phyloP scores from a whole-genome alignment of 225 moss, liverwort and hornwort species.

The Marchantia paleacea region DNA sequence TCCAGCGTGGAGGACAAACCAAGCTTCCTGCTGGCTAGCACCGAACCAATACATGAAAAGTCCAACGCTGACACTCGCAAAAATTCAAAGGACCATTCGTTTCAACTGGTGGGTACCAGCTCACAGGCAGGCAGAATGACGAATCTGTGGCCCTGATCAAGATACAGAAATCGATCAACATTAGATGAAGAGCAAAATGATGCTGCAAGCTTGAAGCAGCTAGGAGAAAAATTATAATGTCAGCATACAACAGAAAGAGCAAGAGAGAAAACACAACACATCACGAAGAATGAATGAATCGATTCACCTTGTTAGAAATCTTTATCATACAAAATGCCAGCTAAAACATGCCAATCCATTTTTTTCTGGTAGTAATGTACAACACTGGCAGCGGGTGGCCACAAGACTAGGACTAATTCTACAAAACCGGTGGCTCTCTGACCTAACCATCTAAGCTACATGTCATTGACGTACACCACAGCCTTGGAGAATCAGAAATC shows the following conservation, averaged over 20 bases:
- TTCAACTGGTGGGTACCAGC: too few relatives aligned
- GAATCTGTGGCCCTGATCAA: too few relatives aligned
- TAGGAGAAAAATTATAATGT: too few relatives aligned
- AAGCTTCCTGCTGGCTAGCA: too few relatives aligned
- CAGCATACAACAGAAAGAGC: background rate
- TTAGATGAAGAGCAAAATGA: too few relatives aligned
- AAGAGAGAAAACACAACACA: background rate
- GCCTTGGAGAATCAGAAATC: background rate
- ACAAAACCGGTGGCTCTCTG: slow-evolving; percentile 6
- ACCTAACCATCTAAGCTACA: slow-evolving; percentile 6
- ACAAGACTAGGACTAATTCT: slow-evolving; percentile 4
- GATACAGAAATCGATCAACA: too few relatives aligned
- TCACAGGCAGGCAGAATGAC: too few relatives aligned
- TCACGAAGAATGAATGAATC: background rate
- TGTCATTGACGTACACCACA: background rate
- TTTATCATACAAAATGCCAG: slow-evolving; percentile 2
- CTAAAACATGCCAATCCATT: background rate
- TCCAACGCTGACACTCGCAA: too few relatives aligned
- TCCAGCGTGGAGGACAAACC: too few relatives aligned
- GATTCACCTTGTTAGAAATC: background rate
- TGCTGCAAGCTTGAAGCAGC: too few relatives aligned
- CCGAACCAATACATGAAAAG: too few relatives aligned
- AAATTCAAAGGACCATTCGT: too few relatives aligned
- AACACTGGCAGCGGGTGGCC: slow-evolving; percentile 9
- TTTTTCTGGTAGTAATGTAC: slow-evolving; percentile 6